phyloP scores from a whole-genome alignment of 2,329 filamentous ascomycete genomes.

The Apiospora malaysiana region DNA sequence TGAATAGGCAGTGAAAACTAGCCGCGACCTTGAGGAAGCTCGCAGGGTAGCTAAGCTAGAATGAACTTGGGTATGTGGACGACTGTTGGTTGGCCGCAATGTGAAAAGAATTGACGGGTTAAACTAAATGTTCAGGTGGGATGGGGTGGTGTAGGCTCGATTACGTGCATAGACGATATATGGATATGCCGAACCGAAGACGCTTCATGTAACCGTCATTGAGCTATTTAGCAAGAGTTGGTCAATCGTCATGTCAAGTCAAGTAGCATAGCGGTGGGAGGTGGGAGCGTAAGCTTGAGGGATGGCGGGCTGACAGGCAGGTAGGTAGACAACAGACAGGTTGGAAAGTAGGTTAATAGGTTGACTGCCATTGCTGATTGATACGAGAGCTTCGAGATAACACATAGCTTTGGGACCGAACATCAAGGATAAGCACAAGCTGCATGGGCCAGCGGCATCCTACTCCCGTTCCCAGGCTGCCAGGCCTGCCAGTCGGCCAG shows the following conservation, averaged over 20 bases:
- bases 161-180: background rate
- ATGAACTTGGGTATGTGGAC: background rate
- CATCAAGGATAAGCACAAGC: constrained; percentile 2
- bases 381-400: constrained; percentile 14
- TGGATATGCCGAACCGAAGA: background rate
- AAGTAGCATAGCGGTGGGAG: background rate
- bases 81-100: constrained; percentile 1
- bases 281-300: background rate
- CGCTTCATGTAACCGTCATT: background rate
- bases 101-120: constrained; percentile 1
- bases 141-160: background rate
- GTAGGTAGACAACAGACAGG: background rate
- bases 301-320: background rate
- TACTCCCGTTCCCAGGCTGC: background rate
- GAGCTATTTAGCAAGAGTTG: constrained; percentile 1
- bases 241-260: background rate
- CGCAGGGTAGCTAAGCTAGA: background rate
- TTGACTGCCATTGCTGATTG: background rate
- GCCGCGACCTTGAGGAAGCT: background rate
- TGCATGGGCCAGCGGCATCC: background rate
- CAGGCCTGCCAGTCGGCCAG: too few relatives aligned
- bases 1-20: background rate
- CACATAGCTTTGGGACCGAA: background rate
- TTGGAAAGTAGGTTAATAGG: background rate
- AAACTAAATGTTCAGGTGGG: background rate